Percentiles rank a stretch among this genome's conserved stretches.
Conservation (phyloP, 129 eudicot species). For the Gnaphalium uliginosum region DNA sequence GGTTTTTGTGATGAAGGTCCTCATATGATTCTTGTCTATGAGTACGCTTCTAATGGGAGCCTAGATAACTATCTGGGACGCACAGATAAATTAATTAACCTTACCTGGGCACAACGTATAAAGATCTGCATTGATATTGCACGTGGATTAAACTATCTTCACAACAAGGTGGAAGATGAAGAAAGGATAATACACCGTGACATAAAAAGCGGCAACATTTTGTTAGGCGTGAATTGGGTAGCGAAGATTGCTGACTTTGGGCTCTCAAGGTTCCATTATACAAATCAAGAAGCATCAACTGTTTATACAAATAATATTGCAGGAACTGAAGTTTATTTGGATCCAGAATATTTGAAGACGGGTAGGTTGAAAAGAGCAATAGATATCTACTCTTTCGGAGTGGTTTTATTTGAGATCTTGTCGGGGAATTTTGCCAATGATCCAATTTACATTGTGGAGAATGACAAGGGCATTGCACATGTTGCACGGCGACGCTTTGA, state of each 20-base stretch:
- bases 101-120: neutral
- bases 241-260: slow-evolving; percentile 21
- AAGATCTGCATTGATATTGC: slow-evolving; percentile 6
- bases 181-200: slow-evolving; percentile 12
- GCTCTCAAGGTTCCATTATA: neutral
- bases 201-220: slow-evolving; percentile 18
- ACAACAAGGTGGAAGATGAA: neutral
- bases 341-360: neutral
- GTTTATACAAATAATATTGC: neutral
- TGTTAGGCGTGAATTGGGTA: neutral
- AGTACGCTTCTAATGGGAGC: neutral
- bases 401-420: slow-evolving; percentile 12
- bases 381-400: slow-evolving; percentile 15
- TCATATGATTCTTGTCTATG: slow-evolving; percentile 8
- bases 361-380: slow-evolving; percentile 10
- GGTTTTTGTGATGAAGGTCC: slow-evolving; percentile 9
- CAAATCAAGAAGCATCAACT: neutral
- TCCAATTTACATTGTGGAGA: neutral
- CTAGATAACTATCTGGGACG: slow-evolving; percentile 7
- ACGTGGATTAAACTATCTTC: neutral
- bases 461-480: slow-evolving; percentile 8
- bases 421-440: slow-evolving; percentile 1
- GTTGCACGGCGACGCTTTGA: neutral
- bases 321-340: slow-evolving; percentile 5
- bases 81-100: neutral